Base-by-base conservation (phyloP, 345 rosid species). In the Tarenaya hassleriana region DNA sequence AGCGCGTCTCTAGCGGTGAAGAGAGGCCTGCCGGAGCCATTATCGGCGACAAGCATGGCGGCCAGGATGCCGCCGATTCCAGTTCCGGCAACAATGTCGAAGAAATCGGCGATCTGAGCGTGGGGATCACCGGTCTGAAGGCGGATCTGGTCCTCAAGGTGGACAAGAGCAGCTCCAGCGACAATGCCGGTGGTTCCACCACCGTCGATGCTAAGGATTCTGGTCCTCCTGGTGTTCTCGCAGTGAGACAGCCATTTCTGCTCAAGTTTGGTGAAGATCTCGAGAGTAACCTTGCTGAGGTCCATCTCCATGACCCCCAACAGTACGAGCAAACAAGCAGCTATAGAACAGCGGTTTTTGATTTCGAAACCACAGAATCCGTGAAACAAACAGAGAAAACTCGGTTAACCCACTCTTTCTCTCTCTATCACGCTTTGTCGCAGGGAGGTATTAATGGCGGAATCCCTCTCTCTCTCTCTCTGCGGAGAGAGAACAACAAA, bases 211-310 rank as follows among this genome's bases (percentile, higher is more conserved):
- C 88, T 71, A 35, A 92, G 95, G 50, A 88, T 53, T 9, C 90
- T 81, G 4, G 81, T 80, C 71, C 77, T 81, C 73, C 70, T 75
- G 37, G 72, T 4, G 54, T 69, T 40, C 29, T 79, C 83, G 63
- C 83, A 91, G 77, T 87, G 95, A 14, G 96, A 84, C 19, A 91
- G 84, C 95, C 89, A 88, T 71, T 88, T 75, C 52, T 79, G 95
- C 68, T 92, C 98, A 3, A 92, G 92, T 58, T 83, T 81, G 0
- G 81, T 70, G 74, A 92, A 92, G 71, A 92, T 92, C 72, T 92
- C 98, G 0, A 88, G 75, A 19, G 96, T 84, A 9, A 81, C 94
- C 71, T 92, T 79, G 65, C 95, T 84, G 35, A 87, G 76, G 47
- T 92, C 95, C 96, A 88, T 87, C 47, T 58, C 43, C 58, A 60